Evolutionary conservation across 306 rosid genomes (phyloP).

Genomic region (Glycine latifolia): DNA sequence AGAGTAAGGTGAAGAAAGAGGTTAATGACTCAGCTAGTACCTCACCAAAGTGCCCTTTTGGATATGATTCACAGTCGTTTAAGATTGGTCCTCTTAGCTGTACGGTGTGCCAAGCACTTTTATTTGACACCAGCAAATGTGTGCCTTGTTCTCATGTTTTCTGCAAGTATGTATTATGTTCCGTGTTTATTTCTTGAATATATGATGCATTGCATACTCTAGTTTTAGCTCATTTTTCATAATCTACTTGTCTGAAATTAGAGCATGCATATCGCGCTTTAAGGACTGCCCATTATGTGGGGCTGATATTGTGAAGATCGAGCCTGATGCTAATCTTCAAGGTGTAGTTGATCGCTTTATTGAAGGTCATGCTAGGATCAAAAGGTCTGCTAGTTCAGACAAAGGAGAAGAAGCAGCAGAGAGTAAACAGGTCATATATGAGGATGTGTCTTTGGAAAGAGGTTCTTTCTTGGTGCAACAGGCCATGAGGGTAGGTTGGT

Average conservation of each 20-base stretch:
- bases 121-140: constrained; percentile 68
- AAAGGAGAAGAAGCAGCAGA: constrained; percentile 63
- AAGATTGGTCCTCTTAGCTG: constrained; percentile 98
- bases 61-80: constrained; percentile 81
- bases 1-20: constrained; percentile 58
- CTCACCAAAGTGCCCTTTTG: constrained; percentile 83
- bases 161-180: constrained; percentile 69
- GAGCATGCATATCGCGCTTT: constrained; percentile 84
- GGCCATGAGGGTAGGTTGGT: constrained; percentile 89
- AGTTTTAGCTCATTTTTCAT: constrained; percentile 36
- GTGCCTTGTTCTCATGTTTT: constrained; percentile 82
- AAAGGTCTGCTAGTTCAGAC: constrained; percentile 67
- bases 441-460: constrained; percentile 95
- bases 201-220: constrained; percentile 8
- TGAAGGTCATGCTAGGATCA: constrained; percentile 98
- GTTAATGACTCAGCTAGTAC: constrained; percentile 42
- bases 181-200: constrained; percentile 18
- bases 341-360: constrained; percentile 87
- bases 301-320: constrained; percentile 84
- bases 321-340: constrained; percentile 78
- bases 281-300: constrained; percentile 94
- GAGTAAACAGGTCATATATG: constrained; percentile 73
- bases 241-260: constrained; percentile 42
- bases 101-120: constrained; percentile 70
- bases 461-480: constrained; percentile 97